Base-by-base conservation (phyloP, 164 flowering plant genomes). In the Liriodendron chinense region DNA sequence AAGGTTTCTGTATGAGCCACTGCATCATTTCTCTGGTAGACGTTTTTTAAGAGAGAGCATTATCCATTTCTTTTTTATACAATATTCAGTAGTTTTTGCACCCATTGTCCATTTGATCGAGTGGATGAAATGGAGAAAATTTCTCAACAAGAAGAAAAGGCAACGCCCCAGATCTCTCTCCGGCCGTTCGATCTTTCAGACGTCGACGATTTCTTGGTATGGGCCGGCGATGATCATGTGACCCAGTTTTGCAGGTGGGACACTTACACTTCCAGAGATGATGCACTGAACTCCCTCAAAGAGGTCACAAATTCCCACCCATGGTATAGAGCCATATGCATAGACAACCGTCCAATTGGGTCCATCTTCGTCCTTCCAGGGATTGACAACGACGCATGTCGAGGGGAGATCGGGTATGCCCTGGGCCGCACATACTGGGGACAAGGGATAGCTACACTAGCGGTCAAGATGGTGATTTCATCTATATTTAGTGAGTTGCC, bases 241-340 rank as follows among this genome's bases (percentile, higher is more conserved):
- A 70, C 65, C 1, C 14, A 28, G 22, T 71, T 25, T 72, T 65
- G 67, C 18, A 53, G 72, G 21, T 74, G 70, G 76, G 61, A 78
- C 6, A 67, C 75, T 43, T 53, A 57, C 76, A 68, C 81, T 7
- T 72, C 82, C 10, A 81, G 70, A 68, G 84, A 85, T 65, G 84
- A 80, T 18, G 81, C 77, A 0, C 28, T 82, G 22, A 43, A 21
- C 23, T 78, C 71, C 70, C 61, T 84, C 64, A 24, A 82, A 14
- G 70, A 71, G 25, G 70, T 72, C 3, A 64, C 18, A 16, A 76
- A 81, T 2, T 79, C 80, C 7, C 82, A 79, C 68, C 86, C 84
- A 9, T 83, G 76, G 75, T 63, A 81, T n/a, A 74, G 83, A 9
- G 82, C 90, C 3, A 85, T 87, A 13, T 87, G 90, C 77, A 13